Evolutionary conservation across 2,329 filamentous ascomycete species (phyloP).

Genomic region (Epichloe sibirici): DNA sequence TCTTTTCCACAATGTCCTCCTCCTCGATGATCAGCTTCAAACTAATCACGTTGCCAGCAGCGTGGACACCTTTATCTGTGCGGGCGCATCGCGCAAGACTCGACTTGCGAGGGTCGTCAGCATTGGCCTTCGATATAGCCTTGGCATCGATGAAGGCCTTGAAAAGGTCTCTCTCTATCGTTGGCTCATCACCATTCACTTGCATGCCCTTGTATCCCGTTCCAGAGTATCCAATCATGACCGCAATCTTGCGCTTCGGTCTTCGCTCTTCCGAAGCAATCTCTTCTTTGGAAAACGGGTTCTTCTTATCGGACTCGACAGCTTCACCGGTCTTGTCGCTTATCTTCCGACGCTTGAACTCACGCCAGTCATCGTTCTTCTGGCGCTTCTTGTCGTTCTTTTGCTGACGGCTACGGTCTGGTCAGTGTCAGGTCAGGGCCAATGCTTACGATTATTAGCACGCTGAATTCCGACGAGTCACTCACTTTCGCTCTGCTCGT

Average conservation of each 20-base stretch:
- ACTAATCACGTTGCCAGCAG: constrained; percentile 88
- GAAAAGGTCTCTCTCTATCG: constrained; percentile 93
- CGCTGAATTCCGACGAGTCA: background rate
- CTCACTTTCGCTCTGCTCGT: constrained; percentile 12
- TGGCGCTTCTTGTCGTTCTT: constrained; percentile 25
- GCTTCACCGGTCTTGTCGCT: constrained; percentile 21
- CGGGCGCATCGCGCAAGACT: constrained; percentile 86
- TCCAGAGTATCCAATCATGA: constrained; percentile 89
- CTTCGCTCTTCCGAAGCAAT: constrained; percentile 76
- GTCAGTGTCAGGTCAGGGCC: constrained; percentile 17
- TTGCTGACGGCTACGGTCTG: constrained; percentile 21
- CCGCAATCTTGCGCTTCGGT: constrained; percentile 93
- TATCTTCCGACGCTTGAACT: constrained; percentile 30
- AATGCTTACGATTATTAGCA: background rate
- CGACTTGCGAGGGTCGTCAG: constrained; percentile 92
- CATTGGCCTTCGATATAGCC: constrained; percentile 93
- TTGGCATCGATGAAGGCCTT: constrained; percentile 80
- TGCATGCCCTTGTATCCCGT: constrained; percentile 98
- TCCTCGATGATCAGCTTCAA: constrained; percentile 95
- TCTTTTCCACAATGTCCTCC: constrained; percentile 72
- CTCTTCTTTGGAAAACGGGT: constrained; percentile 59
- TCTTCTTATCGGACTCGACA: constrained; percentile 21
- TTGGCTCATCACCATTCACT: constrained; percentile 71
- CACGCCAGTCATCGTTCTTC: constrained; percentile 26
- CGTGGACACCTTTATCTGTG: constrained; percentile 96